Evolutionary conservation across 306 rosid species (phyloP), one percentile per base, ranked within the genome.

Genomic region (Vicia sativa): DNA sequence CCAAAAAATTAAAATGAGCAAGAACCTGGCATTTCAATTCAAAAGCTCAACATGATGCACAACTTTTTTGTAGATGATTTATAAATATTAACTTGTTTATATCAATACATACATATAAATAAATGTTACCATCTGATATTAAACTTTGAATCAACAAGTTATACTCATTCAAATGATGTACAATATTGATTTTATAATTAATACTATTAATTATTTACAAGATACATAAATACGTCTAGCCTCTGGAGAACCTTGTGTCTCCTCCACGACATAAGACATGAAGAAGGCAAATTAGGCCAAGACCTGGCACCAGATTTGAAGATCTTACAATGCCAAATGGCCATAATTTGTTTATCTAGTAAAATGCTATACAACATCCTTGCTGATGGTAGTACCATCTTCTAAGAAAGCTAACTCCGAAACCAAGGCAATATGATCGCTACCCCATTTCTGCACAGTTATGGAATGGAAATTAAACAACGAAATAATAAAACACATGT

Each of bases 381-480:
- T 38, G 65, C 23, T 46, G 62, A 50, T 38, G 69, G 77, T 39
- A 18, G 73, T 35, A 42, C 37, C 74, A 55, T 74, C 77, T 65
- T 79, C 82, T 67, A 68, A 38, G 31, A 88, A 77, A 8, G 87
- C 95, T 75, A 93, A 71, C 71, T 93, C 99, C 7, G 95, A 76
- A 78, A 67, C 97, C 83, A 93, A 70, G 28, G 97, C 96, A 77
- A 93, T 85, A 68, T 93, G 97, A 70, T 93, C 99, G 39, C 99
- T 93, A 37, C 96, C 92, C 97, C 97, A 93, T 85, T 88, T 93
- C 98, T 93, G 85, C 21, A 43, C 21, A 74, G 49, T 15, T 0
- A 61, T 7, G 35, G 14, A 79, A 29, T 43, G 16, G 5, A 31
- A 39, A 23, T 65, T 16, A 19, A 1, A 4, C 13, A 35, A 35